Evolutionary conservation across 2,329 filamentous ascomycete genomes (phyloP), one percentile per base, ranked within the genome.

Genomic region (Trichophyton schoenleinii): DNA sequence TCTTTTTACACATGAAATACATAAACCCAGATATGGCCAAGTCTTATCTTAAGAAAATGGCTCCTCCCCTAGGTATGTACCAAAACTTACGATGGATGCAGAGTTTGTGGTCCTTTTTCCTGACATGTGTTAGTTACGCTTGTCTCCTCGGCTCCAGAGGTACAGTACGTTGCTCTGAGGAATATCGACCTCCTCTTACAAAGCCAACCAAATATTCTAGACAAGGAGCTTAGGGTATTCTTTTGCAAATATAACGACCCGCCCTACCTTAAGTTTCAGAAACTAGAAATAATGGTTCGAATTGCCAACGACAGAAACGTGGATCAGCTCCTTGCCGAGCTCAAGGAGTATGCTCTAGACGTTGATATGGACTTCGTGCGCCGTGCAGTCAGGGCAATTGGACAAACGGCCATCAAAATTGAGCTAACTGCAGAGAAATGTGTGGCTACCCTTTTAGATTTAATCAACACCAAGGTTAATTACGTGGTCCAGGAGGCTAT

Each of bases 191-290:
- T 99, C 38, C 81, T 99, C 4, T 81, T 99, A 28, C 94, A 99
- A 74, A 94, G 95, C 68, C 92, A 96, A 74, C 91, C 94, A 9
- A 91, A 96, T 67, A 96, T 99, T 61, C 81, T 99, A 8, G 95
- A 89, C 80, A 97, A 97, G 74, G 94, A 99, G 74, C 85, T 99
- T 70, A 85, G 94, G 52, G 94, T 99, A 7, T 99, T 99, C 78
- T 99, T 99, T 78, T 99, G 94, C 86, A 99, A 99, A 77, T 99
- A 99, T 79, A 97, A 97, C 72, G 94, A 99, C 68, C 92, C 94
- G 1, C 91, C 91, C 22, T 99, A 99, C 72, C 86, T 99, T 69
- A 99, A 99, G 75, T 85, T 99, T 63, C 88, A 96, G 72, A 99
- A 99, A 72, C 83, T 99, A 58, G 94, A 99, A 72, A 97, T 97